These are phyloP conservation scores for Nitzschia sp. DNA, from an alignment of 108 stramenopile genomes.

Conservation along the genomic window DNA sequence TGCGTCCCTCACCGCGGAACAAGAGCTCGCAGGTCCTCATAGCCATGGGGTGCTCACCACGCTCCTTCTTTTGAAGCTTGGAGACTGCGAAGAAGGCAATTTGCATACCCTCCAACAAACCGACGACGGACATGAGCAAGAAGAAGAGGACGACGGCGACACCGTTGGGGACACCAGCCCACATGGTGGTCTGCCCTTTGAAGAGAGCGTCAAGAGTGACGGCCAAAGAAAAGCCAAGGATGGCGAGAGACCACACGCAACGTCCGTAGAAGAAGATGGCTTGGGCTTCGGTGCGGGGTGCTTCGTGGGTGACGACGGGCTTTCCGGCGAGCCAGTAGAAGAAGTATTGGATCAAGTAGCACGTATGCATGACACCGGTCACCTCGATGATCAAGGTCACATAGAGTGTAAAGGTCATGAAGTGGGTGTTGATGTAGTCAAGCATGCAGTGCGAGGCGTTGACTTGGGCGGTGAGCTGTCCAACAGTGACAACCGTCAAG, in stretches of 20 bases:
- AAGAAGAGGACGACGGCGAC: conserved; percentile 54
- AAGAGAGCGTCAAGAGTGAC: conserved; percentile 59
- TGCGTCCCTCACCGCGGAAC: conserved; percentile 52
- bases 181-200: conserved; percentile 69
- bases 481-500: conserved; percentile 62
- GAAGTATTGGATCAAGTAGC: conserved; percentile 58
- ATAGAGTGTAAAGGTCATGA: conserved; percentile 65
- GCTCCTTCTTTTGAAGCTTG: conserved; percentile 59
- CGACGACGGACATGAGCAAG: conserved; percentile 56
- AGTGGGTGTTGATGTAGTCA: conserved; percentile 83
- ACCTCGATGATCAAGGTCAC: conserved; percentile 59
- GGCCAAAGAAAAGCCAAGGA: conserved; percentile 56
- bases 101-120: conserved; percentile 77
- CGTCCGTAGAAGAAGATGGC: conserved; percentile 54
- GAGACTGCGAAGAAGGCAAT: conserved; percentile 78
- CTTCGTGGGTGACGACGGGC: conserved; percentile 59
- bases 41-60: conserved; percentile 50
- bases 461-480: conserved; percentile 82
- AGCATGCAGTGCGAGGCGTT: conserved; percentile 70
- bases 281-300: conserved; percentile 31
- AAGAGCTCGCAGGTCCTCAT: conserved; percentile 50
- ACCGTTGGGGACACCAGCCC: conserved; percentile 49
- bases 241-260: conserved; percentile 42
- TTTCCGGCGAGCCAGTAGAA: conserved; percentile 45
- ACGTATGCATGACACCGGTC: conserved; percentile 72